Evolutionary conservation across 768 basidiomycete species (phyloP).

Genomic region (Calocybe cyanea): DNA sequence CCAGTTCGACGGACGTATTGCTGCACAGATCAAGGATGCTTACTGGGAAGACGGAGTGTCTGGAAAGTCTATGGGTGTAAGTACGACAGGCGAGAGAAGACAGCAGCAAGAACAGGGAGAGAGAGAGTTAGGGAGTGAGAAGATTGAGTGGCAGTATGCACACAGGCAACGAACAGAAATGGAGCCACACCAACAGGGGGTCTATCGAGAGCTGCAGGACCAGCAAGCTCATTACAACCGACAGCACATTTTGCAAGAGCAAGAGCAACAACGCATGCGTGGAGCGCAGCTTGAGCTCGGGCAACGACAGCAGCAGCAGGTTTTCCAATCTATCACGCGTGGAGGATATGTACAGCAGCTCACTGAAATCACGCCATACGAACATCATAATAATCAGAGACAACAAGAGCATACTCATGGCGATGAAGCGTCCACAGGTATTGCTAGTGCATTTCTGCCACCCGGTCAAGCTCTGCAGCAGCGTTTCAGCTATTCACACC

Average conservation of each 20-base stretch:
- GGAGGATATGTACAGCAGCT: background rate
- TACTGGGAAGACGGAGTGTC: constrained; percentile 35
- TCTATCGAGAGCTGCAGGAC: constrained; percentile 21
- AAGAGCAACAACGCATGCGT: constrained; percentile 15
- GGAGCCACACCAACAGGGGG: constrained; percentile 18
- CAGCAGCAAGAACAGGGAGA: constrained; percentile 22
- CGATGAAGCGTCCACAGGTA: background rate
- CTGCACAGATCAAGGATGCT: constrained; percentile 45
- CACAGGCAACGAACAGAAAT: constrained; percentile 18
- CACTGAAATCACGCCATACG: background rate
- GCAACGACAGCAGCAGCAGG: constrained; percentile 7
- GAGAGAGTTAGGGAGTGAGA: constrained; percentile 21
- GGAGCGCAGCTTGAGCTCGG: constrained; percentile 1
- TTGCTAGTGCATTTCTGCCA: background rate
- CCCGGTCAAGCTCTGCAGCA: background rate
- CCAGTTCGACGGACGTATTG: constrained; percentile 53
- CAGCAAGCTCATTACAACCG: constrained; percentile 19
- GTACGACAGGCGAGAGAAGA: background rate
- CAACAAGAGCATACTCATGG: background rate
- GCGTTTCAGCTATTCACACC: background rate
- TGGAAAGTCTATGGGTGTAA: constrained; percentile 21
- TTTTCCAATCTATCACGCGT: background rate
- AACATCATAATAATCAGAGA: background rate
- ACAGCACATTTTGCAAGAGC: constrained; percentile 17
- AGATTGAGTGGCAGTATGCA: constrained; percentile 19